A percentile compares a stretch with the other conserved stretches of the same genome.
phyloP scores from a whole-genome alignment of 345 rosid species.

The Citrus australasica region DNA sequence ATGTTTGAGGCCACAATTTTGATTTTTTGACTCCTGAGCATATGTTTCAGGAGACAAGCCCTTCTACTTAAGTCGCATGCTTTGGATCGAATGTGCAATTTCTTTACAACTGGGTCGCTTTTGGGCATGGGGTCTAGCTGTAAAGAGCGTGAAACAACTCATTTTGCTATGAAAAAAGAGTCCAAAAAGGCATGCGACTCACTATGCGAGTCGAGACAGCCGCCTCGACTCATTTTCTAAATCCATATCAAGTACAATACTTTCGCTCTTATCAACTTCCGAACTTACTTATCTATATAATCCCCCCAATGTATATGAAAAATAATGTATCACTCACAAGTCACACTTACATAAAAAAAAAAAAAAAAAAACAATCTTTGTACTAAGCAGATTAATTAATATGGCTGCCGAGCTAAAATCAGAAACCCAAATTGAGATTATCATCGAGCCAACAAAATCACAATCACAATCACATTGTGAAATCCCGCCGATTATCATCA shows the following conservation, averaged over 20 bases:
- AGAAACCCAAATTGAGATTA: not conserved
- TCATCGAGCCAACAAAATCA: not conserved
- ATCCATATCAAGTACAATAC: not conserved
- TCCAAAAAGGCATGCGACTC: slow-evolving; percentile 9
- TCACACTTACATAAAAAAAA: not conserved
- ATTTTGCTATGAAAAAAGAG: not conserved
- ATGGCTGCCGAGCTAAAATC: not conserved
- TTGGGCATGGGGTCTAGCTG: slow-evolving; percentile 12
- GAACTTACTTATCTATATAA: not conserved
- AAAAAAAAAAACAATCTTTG: too few species aligned
- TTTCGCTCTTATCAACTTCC: not conserved
- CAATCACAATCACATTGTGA: not conserved
- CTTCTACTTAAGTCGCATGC: not conserved
- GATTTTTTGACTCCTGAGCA: not conserved
- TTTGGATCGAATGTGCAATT: not conserved
- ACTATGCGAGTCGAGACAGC: not conserved
- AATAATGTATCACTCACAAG: too few species aligned
- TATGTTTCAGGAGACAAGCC: not conserved
- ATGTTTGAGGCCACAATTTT: not conserved
- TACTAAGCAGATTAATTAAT: too few species aligned
- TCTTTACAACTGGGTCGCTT: not conserved
- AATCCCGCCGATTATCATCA: not conserved
- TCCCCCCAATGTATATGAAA: not conserved
- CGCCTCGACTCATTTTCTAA: not conserved
- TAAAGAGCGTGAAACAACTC: slow-evolving; percentile 22